Evolutionary conservation across 352 stramenopile species (phyloP), one percentile per base, ranked within the genome.

Genomic region (Pythium scleroteichum): DNA sequence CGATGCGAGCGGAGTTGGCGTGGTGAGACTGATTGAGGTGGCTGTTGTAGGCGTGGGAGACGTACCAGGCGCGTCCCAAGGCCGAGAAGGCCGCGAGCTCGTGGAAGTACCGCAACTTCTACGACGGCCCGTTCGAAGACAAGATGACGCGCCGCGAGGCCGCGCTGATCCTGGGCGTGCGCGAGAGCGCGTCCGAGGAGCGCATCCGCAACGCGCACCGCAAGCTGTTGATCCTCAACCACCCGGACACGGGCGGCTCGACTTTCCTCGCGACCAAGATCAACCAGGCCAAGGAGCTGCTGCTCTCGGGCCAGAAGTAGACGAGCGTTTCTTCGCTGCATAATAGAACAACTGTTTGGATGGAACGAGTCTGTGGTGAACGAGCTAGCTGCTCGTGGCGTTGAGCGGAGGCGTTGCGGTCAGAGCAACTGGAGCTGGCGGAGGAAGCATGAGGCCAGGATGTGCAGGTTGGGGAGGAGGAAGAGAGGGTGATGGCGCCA

Each of bases 201-300:
- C 88, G 97, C 52, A 98, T 99, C 62, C 98, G 98, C 71, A 98
- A 99, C 58, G 96, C 97, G 24, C 97, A 99, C 79, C 89, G 97
- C 33, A 98, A 98, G 71, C 80, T 99, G 35, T 72, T 99, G 22
- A 97, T 99, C 66, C 77, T 99, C 51, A 99, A 99, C 79, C 98
- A 99, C 81, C 98, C 98, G 20, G 97, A 99, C 85, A 99, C 94
- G 47, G 98, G 98, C 29, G 98, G 98, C 50, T 99, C 94, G 19
- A 99, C 96, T n/a, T 99, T 98, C 69, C 65, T 99, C 35, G 88
- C 96, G 39, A 97, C 95, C 44, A 99, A 99, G 82, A 97, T 99
- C 62, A 99, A 99, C 80, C 96, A 99, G 80, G 98, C 96, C 27
- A 99, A 99, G 78, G 97, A 99, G 71, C 81, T 99, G 52, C 76